A percentile compares a stretch with the other conserved stretches of the same genome.
Evolutionary conservation across 345 rosid species (phyloP).

Genomic region (Pelargonium nanum): DNA sequence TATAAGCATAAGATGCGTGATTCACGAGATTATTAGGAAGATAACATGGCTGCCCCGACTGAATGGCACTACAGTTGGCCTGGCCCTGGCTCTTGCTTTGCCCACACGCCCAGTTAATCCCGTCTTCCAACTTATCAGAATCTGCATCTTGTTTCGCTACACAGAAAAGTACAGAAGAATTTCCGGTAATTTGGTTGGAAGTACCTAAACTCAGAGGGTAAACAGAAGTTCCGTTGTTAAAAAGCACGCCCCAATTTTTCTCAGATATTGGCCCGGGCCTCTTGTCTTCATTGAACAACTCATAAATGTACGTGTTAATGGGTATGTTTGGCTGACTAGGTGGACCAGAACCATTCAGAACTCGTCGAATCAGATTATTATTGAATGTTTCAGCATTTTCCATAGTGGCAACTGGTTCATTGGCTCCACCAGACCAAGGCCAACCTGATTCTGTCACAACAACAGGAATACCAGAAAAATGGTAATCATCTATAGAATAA

Average conservation of each 20-base stretch:
- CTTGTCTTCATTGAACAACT: conserved; percentile 83
- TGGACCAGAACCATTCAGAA: conserved; percentile 76
- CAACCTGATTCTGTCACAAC: conserved; percentile 92
- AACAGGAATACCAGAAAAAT: conserved; percentile 61
- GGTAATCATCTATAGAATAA: conserved; percentile 65
- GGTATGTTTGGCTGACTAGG: conserved; percentile 68
- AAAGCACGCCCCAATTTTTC: conserved; percentile 79
- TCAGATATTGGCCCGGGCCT: conserved; percentile 64
- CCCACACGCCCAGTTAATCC: conserved; percentile 96
- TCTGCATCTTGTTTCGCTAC: conserved; percentile 68
- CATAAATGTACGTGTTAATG: conserved; percentile 69
- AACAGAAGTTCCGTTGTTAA: conserved; percentile 62
- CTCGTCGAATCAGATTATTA: conserved; percentile 59
- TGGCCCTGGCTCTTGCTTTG: conserved; percentile 79
- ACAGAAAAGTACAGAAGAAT: conserved; percentile 53
- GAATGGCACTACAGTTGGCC: conserved; percentile 69
- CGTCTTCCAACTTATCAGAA: conserved; percentile 50
- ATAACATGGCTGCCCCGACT: conserved; percentile 60
- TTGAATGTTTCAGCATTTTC: conserved; percentile 72
- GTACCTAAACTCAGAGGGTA: conserved; percentile 49
- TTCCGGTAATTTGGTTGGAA: conserved; percentile 22
- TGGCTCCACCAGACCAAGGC: conserved; percentile 81
- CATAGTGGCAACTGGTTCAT: conserved; percentile 64
- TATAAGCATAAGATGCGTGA: conserved; percentile 88
- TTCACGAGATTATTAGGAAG: conserved; percentile 41